Evolutionary conservation across 78 protist genomes (phyloP), one percentile per base, ranked within the genome.

Genomic region (Bodo saltans): DNA sequence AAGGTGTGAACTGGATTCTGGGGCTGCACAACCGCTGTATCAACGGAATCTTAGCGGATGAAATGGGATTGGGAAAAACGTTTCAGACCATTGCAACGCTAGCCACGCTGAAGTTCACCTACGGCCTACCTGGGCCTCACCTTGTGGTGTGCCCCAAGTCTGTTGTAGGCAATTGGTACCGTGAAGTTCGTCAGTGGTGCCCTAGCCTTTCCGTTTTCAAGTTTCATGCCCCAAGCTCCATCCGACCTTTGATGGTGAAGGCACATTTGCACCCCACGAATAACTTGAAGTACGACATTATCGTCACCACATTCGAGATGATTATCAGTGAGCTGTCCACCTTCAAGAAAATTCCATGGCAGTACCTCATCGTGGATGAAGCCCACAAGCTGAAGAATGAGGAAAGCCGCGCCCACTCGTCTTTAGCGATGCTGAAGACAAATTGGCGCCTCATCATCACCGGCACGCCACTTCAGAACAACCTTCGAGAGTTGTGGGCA

Each of bases 401-500:
- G 78, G 33, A 93, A 52, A 89, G 98, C 23, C 53, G 40, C 70
- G 88, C 96, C 42, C 80, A 94, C 1, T 53, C 47, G 70, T 83
- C 80, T 34, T 78, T 94, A 34, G 78, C 94, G 34, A 21, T 60
- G 69, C 89, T 96, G 79, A 47, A 28, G 38, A 34, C 88, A 53
- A 75, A 83, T 38, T 35, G 88, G 53, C 83, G 99, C 34, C 85
- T 97, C 40, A 90, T 97, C 71, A 71, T 97, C 60, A 96, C 99
- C 23, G 99, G 99, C 52, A 95, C 98, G 33, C 98, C 97, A 34
- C 60, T 92, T 33, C 94, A 94, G 33, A 98, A 98, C 88, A 96
- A 98, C 91, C 84, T 98, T 33, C 96, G 93, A 75, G 99, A 98
- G 88, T 90, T 98, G 29, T 97, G 99, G 99, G 97, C 99, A 35